Conservation (phyloP, 768 basidiomycete genomes). For the Pleurotus citrinopileatus region DNA sequence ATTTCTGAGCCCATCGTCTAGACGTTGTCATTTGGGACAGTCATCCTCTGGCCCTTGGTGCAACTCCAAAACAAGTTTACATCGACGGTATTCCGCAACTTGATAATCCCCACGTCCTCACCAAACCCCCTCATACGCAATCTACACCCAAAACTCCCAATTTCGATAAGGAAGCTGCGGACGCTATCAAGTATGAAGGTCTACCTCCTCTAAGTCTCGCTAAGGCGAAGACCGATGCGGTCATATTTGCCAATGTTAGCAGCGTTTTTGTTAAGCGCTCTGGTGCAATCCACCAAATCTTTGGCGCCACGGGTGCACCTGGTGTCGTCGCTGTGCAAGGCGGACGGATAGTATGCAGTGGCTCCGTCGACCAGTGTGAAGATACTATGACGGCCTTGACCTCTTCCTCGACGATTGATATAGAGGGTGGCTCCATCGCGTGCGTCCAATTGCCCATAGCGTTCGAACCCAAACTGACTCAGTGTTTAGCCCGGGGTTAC, state of each 20-base stretch:
- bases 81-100: slow-evolving; percentile 84
- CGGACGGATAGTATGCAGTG: slow-evolving; percentile 57
- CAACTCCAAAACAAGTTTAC: slow-evolving; percentile 77
- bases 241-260: slow-evolving; percentile 67
- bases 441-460: slow-evolving; percentile 41
- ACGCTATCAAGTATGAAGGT: slow-evolving; percentile 57
- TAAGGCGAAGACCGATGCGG: slow-evolving; percentile 30
- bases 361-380: slow-evolving; percentile 26
- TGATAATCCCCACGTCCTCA: slow-evolving; percentile 35
- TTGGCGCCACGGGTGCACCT: slow-evolving; percentile 17
- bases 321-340: slow-evolving; percentile 47
- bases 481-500: slow-evolving; percentile 52
- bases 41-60: slow-evolving; percentile 75
- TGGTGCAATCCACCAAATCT: slow-evolving; percentile 28
- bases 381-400: slow-evolving; percentile 13
- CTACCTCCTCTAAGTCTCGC: slow-evolving; percentile 57
- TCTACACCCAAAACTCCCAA: slow-evolving; percentile 51
- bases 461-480: neutral
- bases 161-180: slow-evolving; percentile 54
- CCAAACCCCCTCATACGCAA: slow-evolving; percentile 58
- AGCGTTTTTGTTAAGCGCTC: slow-evolving; percentile 41
- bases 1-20: slow-evolving; percentile 9
- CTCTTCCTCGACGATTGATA: slow-evolving; percentile 42
- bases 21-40: slow-evolving; percentile 77
- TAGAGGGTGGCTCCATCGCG: slow-evolving; percentile 64